Percentiles rank a stretch among this genome's conserved stretches.
Conservation (phyloP, 495 filamentous ascomycete species). For the Gamarada debralockiae region DNA sequence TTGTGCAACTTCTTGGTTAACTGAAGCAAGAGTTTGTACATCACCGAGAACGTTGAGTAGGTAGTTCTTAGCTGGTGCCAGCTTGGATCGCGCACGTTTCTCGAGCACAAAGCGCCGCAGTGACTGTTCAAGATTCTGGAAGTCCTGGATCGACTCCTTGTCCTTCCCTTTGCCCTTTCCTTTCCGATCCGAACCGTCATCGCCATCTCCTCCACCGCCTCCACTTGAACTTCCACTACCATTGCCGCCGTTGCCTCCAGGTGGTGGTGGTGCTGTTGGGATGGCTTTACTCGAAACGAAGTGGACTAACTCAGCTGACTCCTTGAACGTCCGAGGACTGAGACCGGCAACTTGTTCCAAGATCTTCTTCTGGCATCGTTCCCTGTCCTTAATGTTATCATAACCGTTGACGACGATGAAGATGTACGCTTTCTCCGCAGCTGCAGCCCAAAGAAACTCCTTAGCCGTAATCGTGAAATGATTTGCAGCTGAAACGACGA, state of each 20-base stretch:
- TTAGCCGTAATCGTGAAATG: slow-evolving; percentile 96
- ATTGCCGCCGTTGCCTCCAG: slow-evolving; percentile 49
- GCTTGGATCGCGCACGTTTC: slow-evolving; percentile 90
- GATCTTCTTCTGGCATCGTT: slow-evolving; percentile 83
- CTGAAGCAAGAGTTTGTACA: slow-evolving; percentile 72
- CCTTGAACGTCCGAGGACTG: slow-evolving; percentile 89
- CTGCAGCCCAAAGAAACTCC: slow-evolving; percentile 94
- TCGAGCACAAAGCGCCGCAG: slow-evolving; percentile 92
- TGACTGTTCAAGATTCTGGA: slow-evolving; percentile 82
- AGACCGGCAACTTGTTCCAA: slow-evolving; percentile 80
- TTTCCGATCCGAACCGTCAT: slow-evolving; percentile 52
- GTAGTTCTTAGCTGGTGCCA: slow-evolving; percentile 94
- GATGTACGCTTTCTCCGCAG: slow-evolving; percentile 95
- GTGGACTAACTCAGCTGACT: slow-evolving; percentile 88
- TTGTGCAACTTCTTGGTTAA: slow-evolving; percentile 84
- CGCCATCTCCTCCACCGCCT: slow-evolving; percentile 50
- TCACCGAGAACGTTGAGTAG: slow-evolving; percentile 91
- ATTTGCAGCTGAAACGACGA: slow-evolving; percentile 95
- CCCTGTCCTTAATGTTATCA: slow-evolving; percentile 89
- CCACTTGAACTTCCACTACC: slow-evolving; percentile 55
- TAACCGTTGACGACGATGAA: slow-evolving; percentile 99
- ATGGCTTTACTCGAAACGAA: slow-evolving; percentile 97
- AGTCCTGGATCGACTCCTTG: slow-evolving; percentile 80
- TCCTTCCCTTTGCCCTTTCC: slow-evolving; percentile 86
- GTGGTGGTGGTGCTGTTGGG: slow-evolving; percentile 56